phyloP scores from a whole-genome alignment of 1,284 basidiomycete genomes.

The Heterobasidion occidentale region DNA sequence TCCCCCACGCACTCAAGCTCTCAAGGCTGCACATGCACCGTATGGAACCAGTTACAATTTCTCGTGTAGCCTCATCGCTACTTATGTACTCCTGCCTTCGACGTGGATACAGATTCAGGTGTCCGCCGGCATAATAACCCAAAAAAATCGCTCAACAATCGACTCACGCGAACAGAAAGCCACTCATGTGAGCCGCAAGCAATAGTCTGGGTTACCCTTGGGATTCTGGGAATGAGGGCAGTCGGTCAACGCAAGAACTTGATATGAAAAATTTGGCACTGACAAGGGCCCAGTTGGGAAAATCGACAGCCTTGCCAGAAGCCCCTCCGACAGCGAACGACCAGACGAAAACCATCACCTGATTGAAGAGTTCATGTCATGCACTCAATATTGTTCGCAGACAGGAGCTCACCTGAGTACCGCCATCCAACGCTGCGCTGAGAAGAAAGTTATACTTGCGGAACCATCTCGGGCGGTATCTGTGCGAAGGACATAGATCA shows the following conservation, averaged over 20 bases:
- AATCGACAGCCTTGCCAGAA: slow-evolving; percentile 29
- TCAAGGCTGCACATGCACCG: not conserved
- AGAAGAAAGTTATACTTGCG: slow-evolving; percentile 50
- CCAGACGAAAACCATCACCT: slow-evolving; percentile 43
- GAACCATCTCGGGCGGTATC: not conserved
- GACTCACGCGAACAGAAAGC: not conserved
- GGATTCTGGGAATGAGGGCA: not conserved
- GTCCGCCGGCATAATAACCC: not conserved
- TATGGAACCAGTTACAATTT: not conserved
- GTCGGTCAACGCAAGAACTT: not conserved
- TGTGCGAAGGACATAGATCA: not conserved
- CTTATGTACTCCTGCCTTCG: not conserved
- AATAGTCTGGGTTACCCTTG: not conserved
- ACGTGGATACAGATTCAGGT: not conserved
- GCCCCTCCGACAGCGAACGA: slow-evolving; percentile 49
- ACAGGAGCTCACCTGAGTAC: slow-evolving; percentile 24
- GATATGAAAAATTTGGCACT: not conserved
- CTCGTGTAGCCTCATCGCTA: not conserved
- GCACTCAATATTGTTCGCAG: no score
- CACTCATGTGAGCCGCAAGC: not conserved
- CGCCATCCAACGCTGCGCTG: slow-evolving; percentile 43
- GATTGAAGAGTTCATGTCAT: no score
- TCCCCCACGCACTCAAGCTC: not conserved
- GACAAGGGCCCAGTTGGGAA: slow-evolving; percentile 26
- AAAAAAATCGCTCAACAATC: not conserved